Percentiles rank a stretch among this genome's conserved stretches.
Evolutionary conservation across 768 basidiomycete genomes (phyloP).

Genomic region (Suillus subluteus): DNA sequence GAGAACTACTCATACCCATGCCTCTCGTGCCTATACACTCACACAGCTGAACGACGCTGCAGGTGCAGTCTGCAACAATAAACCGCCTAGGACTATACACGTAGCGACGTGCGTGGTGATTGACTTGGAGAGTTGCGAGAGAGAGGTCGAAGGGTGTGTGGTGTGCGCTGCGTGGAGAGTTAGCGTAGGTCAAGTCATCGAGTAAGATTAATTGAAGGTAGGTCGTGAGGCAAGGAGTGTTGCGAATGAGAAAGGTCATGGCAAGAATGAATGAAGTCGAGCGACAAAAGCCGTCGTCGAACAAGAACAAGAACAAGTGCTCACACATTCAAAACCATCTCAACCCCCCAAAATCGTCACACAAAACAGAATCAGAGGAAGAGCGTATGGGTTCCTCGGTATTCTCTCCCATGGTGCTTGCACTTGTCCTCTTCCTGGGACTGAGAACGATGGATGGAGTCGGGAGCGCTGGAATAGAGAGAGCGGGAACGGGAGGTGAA

Average conservation of each 20-base stretch:
- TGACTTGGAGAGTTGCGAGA: slow-evolving; percentile 76
- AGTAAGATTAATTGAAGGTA: background rate
- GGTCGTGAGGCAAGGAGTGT: background rate
- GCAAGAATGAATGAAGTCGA: slow-evolving; percentile 4
- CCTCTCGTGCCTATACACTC: background rate
- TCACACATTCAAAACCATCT: slow-evolving; percentile 58
- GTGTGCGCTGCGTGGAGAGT: slow-evolving; percentile 39
- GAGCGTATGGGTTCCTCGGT: slow-evolving; percentile 75
- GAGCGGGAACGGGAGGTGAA: background rate
- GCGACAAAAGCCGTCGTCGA: background rate
- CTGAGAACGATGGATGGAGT: background rate
- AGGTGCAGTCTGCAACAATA: slow-evolving; percentile 90
- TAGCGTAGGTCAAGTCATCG: background rate
- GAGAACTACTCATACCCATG: no score
- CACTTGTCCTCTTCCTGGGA: background rate
- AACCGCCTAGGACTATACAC: slow-evolving; percentile 79
- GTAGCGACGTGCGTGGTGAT: slow-evolving; percentile 87
- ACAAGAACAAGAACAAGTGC: slow-evolving; percentile 27
- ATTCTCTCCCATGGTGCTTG: slow-evolving; percentile 29
- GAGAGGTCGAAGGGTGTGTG: slow-evolving; percentile 79
- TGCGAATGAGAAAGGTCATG: background rate
- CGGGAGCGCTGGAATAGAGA: background rate
- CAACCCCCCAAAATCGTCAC: slow-evolving; percentile 54
- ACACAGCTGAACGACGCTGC: slow-evolving; percentile 18
- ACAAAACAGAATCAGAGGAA: slow-evolving; percentile 64